A percentile compares a stretch with the other conserved stretches of the same genome.
These are phyloP conservation scores for Limnanthes douglasii DNA, from an alignment of 345 rosid genomes.

Conservation along the genomic window DNA sequence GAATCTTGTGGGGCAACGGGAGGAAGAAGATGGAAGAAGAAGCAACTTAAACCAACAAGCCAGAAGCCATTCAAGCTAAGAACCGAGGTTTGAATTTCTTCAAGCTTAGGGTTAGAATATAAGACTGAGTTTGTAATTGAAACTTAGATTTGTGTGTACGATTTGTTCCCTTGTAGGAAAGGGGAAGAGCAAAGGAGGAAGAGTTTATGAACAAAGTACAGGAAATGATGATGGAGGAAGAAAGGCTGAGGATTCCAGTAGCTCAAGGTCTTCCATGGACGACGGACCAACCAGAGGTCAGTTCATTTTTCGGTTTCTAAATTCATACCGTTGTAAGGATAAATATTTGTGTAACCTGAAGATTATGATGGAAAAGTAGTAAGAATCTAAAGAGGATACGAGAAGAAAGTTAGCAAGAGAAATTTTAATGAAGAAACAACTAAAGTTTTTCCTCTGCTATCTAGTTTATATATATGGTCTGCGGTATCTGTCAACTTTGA, in stretches of 20 bases:
- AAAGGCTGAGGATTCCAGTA: slow-evolving; percentile 39
- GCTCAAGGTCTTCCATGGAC: slow-evolving; percentile 86
- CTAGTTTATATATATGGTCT: no score
- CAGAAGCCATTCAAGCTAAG: slow-evolving; percentile 69
- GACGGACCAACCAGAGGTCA: slow-evolving; percentile 71
- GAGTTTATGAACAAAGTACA: slow-evolving; percentile 48
- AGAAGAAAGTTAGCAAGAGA: no score
- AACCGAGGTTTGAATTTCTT: slow-evolving; percentile 48
- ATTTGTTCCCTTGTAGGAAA: slow-evolving; percentile 24
- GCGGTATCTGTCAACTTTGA: no score
- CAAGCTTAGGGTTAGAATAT: no score
- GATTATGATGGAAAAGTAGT: no score
- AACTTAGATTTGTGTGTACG: slow-evolving; percentile 3
- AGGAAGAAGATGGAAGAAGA: slow-evolving; percentile 50
- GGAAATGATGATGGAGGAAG: slow-evolving; percentile 40
- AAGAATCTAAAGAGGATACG: no score
- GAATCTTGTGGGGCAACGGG: slow-evolving; percentile 49
- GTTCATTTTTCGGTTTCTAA: no score
- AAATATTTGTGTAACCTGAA: no score
- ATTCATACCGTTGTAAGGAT: no score
- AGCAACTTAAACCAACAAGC: slow-evolving; percentile 38
- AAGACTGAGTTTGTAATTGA: no score
- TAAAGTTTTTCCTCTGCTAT: no score
- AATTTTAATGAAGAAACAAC: no score
- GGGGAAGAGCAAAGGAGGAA: slow-evolving; percentile 61